These are phyloP conservation scores for Adansonia gregorii DNA, from an alignment of 441 rosid species.

Conservation along the genomic window DNA sequence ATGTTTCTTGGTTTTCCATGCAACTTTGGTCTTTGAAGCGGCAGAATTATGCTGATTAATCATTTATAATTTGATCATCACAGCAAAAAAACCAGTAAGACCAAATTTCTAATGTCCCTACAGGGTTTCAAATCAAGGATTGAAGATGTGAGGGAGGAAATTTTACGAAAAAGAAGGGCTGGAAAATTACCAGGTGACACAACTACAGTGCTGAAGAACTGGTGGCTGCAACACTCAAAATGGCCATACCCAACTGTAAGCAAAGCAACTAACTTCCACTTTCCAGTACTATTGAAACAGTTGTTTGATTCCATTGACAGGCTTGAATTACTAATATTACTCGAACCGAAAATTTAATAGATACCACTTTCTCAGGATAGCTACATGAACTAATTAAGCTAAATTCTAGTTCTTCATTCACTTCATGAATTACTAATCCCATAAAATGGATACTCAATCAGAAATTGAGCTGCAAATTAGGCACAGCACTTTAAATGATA, in stretches of 20 bases:
- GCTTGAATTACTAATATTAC: neutral
- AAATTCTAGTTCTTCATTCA: no score
- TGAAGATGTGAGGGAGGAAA: constrained; percentile 97
- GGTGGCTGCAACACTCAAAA: constrained; percentile 98
- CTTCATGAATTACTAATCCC: no score
- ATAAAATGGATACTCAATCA: neutral
- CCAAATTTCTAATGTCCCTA: neutral
- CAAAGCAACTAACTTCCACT: constrained; percentile 31
- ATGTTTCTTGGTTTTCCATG: neutral
- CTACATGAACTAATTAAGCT: no score
- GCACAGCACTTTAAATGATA: neutral
- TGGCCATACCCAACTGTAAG: constrained; percentile 99
- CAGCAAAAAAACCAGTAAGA: neutral
- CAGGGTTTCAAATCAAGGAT: constrained; percentile 94
- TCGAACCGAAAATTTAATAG: no score
- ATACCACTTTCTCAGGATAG: no score
- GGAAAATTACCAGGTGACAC: constrained; percentile 99
- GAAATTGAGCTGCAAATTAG: neutral
- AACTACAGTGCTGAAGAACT: constrained; percentile 82
- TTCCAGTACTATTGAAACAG: neutral
- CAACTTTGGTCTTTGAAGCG: neutral
- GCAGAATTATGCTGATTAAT: neutral
- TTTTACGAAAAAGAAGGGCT: constrained; percentile 89
- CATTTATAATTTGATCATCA: neutral
- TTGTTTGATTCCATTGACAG: no score